Conservation (phyloP, 495 filamentous ascomycete genomes). For the Penicillium pancosmium region DNA sequence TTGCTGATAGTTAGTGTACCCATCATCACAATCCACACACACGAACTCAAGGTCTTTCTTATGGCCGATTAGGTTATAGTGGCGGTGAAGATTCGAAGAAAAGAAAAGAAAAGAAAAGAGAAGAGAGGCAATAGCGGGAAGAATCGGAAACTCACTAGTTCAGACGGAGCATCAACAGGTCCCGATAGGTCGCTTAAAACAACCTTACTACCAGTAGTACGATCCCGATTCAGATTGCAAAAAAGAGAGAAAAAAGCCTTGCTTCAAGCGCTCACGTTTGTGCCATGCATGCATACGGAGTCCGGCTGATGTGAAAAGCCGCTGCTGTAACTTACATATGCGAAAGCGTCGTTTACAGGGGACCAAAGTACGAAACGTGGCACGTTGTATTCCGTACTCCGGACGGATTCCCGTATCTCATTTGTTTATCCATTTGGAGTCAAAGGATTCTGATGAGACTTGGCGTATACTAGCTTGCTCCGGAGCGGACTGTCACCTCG, state of each 20-base stretch:
- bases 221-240: neutral
- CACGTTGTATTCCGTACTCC: neutral
- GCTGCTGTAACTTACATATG: neutral
- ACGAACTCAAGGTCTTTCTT: neutral
- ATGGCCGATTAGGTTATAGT: neutral
- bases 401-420: neutral
- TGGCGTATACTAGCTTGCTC: neutral
- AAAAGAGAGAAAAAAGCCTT: neutral
- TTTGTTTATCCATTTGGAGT: neutral
- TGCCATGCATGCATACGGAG: neutral
- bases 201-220: neutral
- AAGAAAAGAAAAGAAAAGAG: neutral
- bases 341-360: neutral
- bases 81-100: neutral
- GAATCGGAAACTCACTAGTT: neutral
- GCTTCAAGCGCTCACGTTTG: neutral
- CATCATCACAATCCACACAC: neutral
- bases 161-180: neutral
- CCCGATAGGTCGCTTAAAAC: neutral
- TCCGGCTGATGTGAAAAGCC: neutral
- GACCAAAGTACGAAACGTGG: neutral
- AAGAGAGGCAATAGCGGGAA: neutral
- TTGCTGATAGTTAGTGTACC: neutral
- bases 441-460: neutral
- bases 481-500: constrained; percentile 7